Percentiles rank a stretch among this genome's conserved stretches.
These are phyloP conservation scores for Boletus subparvulus DNA, from an alignment of 768 basidiomycete genomes.

Conservation along the genomic window DNA sequence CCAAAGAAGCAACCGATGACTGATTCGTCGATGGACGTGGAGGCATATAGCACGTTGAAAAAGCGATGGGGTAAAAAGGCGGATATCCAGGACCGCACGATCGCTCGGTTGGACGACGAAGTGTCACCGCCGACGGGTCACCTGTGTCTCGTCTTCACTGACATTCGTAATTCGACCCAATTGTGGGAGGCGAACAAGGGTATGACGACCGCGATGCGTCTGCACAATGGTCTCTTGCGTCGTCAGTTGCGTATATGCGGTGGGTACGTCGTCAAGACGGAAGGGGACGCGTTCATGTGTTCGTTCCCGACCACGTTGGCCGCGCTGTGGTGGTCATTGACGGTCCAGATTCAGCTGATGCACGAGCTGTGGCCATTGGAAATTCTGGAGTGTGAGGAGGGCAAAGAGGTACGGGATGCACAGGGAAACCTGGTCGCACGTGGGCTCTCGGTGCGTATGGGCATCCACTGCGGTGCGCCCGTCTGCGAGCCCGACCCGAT, in stretches of 20 bases:
- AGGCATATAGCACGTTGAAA: constrained; percentile 27
- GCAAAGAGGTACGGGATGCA: constrained; percentile 70
- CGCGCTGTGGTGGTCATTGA: constrained; percentile 88
- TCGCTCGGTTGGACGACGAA: constrained; percentile 69
- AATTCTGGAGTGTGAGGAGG: constrained; percentile 90
- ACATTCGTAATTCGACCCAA: constrained; percentile 95
- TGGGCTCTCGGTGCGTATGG: constrained; percentile 95
- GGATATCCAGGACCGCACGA: constrained; percentile 54
- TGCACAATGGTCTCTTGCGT: constrained; percentile 86
- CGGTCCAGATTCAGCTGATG: constrained; percentile 80
- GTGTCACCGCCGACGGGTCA: constrained; percentile 84
- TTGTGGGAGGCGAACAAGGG: constrained; percentile 96
- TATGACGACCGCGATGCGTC: constrained; percentile 89
- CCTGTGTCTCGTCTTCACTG: constrained; percentile 93
- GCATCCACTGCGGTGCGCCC: constrained; percentile 89
- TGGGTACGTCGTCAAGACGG: constrained; percentile 98
- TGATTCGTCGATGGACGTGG: constrained; percentile 39
- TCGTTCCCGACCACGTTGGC: constrained; percentile 88
- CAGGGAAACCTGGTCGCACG: constrained; percentile 71
- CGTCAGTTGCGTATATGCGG: constrained; percentile 85
- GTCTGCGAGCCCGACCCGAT: constrained; percentile 89
- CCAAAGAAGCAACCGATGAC: constrained; percentile 42
- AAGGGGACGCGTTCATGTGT: constrained; percentile 99
- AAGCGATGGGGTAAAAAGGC: constrained; percentile 42
- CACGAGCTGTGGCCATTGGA: constrained; percentile 89